phyloP scores from a whole-genome alignment of 2,329 filamentous ascomycete genomes.

The Nothopassalora personata region DNA sequence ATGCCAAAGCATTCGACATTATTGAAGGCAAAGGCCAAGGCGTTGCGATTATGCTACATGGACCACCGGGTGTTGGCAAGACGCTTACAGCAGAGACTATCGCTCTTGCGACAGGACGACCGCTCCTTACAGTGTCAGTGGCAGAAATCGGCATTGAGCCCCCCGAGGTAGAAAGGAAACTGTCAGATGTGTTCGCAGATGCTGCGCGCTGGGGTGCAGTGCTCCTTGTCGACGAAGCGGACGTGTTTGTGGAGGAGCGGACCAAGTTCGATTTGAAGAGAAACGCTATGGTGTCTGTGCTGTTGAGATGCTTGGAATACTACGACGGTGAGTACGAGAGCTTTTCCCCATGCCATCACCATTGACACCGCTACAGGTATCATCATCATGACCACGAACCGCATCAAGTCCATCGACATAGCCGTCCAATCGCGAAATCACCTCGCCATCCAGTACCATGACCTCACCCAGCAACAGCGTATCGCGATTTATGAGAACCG shows the following conservation, averaged over 20 bases:
- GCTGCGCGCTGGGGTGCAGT: slow-evolving; percentile 13
- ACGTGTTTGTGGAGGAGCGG: slow-evolving; percentile 74
- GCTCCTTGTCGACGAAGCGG: slow-evolving; percentile 37
- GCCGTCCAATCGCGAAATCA: slow-evolving; percentile 11
- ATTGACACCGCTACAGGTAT: not conserved
- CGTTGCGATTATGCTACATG: slow-evolving; percentile 34
- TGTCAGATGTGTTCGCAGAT: slow-evolving; percentile 1
- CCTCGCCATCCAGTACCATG: slow-evolving; percentile 6
- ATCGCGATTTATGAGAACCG: slow-evolving; percentile 1
- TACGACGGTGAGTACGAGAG: not conserved
- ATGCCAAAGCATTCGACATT: not conserved
- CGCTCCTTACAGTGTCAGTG: slow-evolving; percentile 35
- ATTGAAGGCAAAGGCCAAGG: slow-evolving; percentile 23
- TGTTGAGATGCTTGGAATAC: slow-evolving; percentile 25
- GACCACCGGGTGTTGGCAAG: slow-evolving; percentile 36
- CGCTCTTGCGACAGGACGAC: slow-evolving; percentile 31
- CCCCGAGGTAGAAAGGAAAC: slow-evolving; percentile 1
- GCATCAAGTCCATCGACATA: slow-evolving; percentile 7
- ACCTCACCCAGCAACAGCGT: not conserved
- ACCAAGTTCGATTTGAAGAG: slow-evolving; percentile 69
- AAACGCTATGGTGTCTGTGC: slow-evolving; percentile 68
- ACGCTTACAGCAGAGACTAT: slow-evolving; percentile 28
- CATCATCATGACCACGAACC: slow-evolving; percentile 12
- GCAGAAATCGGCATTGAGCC: slow-evolving; percentile 8
- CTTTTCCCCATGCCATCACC: no score